A percentile compares a stretch with the other conserved stretches of the same genome.
phyloP scores from a whole-genome alignment of 257 asterid species.

The Vinca minor region DNA sequence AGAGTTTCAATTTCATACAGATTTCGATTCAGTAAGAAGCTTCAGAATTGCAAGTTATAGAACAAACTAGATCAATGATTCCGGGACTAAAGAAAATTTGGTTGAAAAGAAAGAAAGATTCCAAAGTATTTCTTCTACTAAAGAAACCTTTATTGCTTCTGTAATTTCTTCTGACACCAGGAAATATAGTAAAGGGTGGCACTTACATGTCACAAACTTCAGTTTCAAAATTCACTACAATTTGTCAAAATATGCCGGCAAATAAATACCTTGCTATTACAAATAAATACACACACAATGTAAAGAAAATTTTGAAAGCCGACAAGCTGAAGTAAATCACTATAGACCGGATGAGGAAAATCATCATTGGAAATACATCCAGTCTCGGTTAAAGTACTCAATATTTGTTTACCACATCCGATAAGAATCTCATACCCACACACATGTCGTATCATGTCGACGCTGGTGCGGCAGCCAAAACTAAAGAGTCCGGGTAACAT shows the following conservation, averaged over 20 bases:
- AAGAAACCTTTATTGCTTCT: background rate
- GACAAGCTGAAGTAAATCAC: background rate
- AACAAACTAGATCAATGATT: no score
- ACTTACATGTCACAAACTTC: background rate
- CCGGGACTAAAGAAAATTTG: no score
- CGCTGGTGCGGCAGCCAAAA: no score
- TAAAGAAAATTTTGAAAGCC: background rate
- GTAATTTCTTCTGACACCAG: background rate
- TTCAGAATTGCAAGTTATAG: no score
- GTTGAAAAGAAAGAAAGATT: background rate
- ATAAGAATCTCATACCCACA: no score
- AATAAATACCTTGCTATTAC: background rate
- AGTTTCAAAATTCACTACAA: background rate
- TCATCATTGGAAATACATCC: no score
- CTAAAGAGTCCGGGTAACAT: no score
- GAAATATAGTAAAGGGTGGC: background rate
- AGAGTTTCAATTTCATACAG: slow-evolving; percentile 5
- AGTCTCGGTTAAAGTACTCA: no score
- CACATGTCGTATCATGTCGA: no score
- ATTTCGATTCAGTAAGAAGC: no score
- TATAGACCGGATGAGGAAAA: no score
- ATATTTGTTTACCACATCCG: no score
- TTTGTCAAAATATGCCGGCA: background rate
- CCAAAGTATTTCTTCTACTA: background rate
- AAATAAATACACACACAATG: background rate